These are phyloP conservation scores for Puccinia coronata DNA, from an alignment of 1,284 basidiomycete genomes.

Conservation along the genomic window DNA sequence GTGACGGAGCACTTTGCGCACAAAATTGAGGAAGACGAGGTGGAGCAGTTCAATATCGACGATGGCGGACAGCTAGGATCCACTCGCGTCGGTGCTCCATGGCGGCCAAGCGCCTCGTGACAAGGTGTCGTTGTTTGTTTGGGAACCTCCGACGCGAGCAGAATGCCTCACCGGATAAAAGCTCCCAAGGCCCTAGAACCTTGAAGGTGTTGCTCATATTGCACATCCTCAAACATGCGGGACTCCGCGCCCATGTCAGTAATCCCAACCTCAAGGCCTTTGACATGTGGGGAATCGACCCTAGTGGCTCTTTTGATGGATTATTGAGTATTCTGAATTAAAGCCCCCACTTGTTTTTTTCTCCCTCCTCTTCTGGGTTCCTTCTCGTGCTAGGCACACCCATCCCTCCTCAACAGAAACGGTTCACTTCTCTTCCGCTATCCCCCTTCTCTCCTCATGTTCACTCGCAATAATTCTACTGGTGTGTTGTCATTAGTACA, in stretches of 20 bases:
- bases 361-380: too few species aligned
- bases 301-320: conserved; percentile 35
- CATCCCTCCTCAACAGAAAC: too few species aligned
- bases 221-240: background rate
- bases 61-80: conserved; percentile 60
- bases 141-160: background rate
- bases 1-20: conserved; percentile 63
- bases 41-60: conserved; percentile 74
- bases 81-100: too few species aligned
- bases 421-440: too few species aligned
- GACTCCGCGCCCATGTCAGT: background rate
- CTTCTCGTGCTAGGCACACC: too few species aligned
- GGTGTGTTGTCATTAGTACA: too few species aligned
- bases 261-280: conserved; percentile 20
- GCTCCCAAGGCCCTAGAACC: background rate
- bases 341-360: too few species aligned
- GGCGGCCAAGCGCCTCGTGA: background rate
- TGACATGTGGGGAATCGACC: conserved; percentile 41
- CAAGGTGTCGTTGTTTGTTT: background rate
- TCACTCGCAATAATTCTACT: too few species aligned
- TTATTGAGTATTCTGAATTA: conserved; percentile 14
- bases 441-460: too few species aligned
- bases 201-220: background rate
- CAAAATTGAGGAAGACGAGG: conserved; percentile 59
- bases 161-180: background rate